These are phyloP conservation scores for Colletotrichum camelliae DNA, from an alignment of 2,329 filamentous ascomycete genomes.

Conservation along the genomic window DNA sequence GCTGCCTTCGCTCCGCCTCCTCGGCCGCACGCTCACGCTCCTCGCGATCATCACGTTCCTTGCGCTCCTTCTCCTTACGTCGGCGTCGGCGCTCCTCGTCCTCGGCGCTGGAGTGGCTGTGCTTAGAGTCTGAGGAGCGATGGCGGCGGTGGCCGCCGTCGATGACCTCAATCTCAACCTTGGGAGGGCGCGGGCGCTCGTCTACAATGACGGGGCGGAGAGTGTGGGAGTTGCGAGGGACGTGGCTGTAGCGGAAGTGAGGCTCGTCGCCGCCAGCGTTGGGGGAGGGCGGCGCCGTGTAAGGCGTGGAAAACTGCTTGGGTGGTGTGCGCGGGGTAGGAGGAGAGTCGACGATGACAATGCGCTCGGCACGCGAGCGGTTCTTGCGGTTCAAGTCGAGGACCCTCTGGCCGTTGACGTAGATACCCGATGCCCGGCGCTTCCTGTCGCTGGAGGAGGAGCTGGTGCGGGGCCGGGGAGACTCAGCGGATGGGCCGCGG, in stretches of 20 bases:
- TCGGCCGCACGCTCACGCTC: slow-evolving; percentile 30
- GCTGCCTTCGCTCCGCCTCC: slow-evolving; percentile 29
- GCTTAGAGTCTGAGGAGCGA: slow-evolving; percentile 39
- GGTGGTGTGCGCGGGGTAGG: slow-evolving; percentile 53
- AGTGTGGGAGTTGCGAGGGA: slow-evolving; percentile 20
- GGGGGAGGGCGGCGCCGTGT: slow-evolving; percentile 42
- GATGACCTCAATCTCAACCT: slow-evolving; percentile 43
- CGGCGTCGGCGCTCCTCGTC: slow-evolving; percentile 32
- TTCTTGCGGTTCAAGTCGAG: slow-evolving; percentile 37
- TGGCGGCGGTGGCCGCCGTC: slow-evolving; percentile 35
- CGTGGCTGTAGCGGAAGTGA: slow-evolving; percentile 25
- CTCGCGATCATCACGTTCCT: slow-evolving; percentile 28
- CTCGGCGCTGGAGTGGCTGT: slow-evolving; percentile 32
- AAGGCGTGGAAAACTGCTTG: slow-evolving; percentile 42
- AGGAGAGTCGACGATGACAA: slow-evolving; percentile 49
- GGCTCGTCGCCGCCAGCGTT: slow-evolving; percentile 22
- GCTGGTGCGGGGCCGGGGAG: slow-evolving; percentile 39
- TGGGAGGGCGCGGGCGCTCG: slow-evolving; percentile 33
- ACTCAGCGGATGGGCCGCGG: slow-evolving; percentile 37
- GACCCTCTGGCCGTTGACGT: slow-evolving; percentile 41
- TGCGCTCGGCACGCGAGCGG: slow-evolving; percentile 44
- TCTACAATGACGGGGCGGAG: slow-evolving; percentile 43
- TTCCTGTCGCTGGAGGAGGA: slow-evolving; percentile 33
- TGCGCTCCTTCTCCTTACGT: slow-evolving; percentile 20
- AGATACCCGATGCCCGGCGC: slow-evolving; percentile 38